Percentiles rank a stretch among this genome's conserved stretches.
These are phyloP conservation scores for Aspergillus avenaceus DNA, from an alignment of 495 filamentous ascomycete genomes.

Conservation along the genomic window DNA sequence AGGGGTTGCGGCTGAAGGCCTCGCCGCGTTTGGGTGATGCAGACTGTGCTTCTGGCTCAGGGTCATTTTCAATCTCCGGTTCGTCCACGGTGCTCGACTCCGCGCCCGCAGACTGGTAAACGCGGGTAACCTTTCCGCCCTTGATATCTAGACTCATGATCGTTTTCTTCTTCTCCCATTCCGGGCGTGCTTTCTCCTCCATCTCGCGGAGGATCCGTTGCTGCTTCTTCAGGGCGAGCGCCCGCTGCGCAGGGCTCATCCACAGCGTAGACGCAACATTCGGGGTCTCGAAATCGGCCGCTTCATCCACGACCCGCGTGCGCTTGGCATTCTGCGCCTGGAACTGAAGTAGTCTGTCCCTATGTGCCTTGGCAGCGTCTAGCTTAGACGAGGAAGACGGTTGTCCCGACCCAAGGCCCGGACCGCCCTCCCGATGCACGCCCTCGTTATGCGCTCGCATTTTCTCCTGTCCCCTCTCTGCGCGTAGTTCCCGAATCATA, in stretches of 20 bases:
- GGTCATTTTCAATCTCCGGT: constrained; percentile 27
- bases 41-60: constrained; percentile 24
- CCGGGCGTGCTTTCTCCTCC: constrained; percentile 85
- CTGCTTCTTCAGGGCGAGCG: constrained; percentile 82
- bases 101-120: constrained; percentile 53
- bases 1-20: constrained; percentile 78
- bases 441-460: constrained; percentile 79
- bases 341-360: constrained; percentile 76
- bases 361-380: constrained; percentile 57
- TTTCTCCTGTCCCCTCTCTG: constrained; percentile 81
- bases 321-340: constrained; percentile 85
- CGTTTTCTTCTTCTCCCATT: constrained; percentile 87
- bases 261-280: constrained; percentile 69
- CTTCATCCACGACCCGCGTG: constrained; percentile 89
- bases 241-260: constrained; percentile 84
- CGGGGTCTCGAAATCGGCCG: constrained; percentile 84
- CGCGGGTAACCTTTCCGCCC: constrained; percentile 67
- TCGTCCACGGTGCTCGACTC: constrained; percentile 25
- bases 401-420: constrained; percentile 34
- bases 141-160: constrained; percentile 83
- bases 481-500: constrained; percentile 83
- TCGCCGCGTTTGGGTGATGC: constrained; percentile 37
- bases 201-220: constrained; percentile 83
- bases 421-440: constrained; percentile 44
- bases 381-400: constrained; percentile 39